Evolutionary conservation across 257 asterid species (phyloP), one percentile per base, ranked within the genome.

Genomic region (Solanum corneliomulleri): DNA sequence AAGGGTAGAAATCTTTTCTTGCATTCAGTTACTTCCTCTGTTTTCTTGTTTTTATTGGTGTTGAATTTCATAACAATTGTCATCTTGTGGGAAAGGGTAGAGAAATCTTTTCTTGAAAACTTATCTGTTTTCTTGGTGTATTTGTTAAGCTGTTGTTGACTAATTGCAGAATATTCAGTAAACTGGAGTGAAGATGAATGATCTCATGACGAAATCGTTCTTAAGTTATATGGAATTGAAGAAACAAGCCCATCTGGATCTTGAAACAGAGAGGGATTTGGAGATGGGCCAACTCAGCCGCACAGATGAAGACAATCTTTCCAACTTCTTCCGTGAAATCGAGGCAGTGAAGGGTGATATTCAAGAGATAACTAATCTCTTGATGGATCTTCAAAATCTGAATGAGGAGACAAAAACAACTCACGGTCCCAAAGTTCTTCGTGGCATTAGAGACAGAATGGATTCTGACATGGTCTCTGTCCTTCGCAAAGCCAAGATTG

Each of bases 191-290:
- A 93, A 91, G 89, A 96, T 96, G 98, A 96, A 96, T 88, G 97
- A 96, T 93, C 95, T 96, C 9, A 93, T 96, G 98, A 94, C 96
- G 2, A 94, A 91, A 42, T 96, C 98, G 27, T 95, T 95, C 86
- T 62, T 91, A 86, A 91, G 92, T 91, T 96, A 95, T 85, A 95
- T 93, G 33, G 98, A 95, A 77, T 84, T 95, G 95, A 96, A 95
- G 92, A 95, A 92, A 84, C 97, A 94, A 88, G 92, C 93, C 85
- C 91, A 87, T 78, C 39, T 91, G 87, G 94, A 93, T 88, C 75
- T 86, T 47, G 93, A 93, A 88, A 86, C 88, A 23, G 92, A 92
- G n/a, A 89, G 60, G 44, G 98, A 93, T 86, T 35, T 94, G 56
- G 97, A 96, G 83, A 49, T 89, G 86, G 98, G 98, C 56, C 85